Evolutionary conservation across 257 asterid species (phyloP), one percentile per base, ranked within the genome.

Genomic region (Phtheirospermum japonicum): DNA sequence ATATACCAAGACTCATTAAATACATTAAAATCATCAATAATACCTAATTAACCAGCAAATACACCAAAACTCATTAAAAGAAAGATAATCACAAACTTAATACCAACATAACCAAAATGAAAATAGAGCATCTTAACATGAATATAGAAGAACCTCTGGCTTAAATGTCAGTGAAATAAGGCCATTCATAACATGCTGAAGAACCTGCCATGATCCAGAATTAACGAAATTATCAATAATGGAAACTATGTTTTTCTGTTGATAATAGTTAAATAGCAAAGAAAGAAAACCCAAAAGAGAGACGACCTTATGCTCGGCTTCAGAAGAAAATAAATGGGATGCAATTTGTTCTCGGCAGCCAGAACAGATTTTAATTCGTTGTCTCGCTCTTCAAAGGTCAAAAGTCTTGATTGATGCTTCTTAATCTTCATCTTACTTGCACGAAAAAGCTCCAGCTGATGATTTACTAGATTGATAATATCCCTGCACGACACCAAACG

Each of bases 281-380:
- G 54, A 66, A 30, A 56, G 54, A 68, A 56, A 61, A 49, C 59
- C 48, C 55, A 65, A 67, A 61, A 61, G 64, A 69, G 53, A 70
- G 66, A 42, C 46, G 64, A 93, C 99, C 96, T 85, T 87, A 79
- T 93, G 97, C 90, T 89, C 97, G 69, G 97, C 87, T 82, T 93
- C 96, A 64, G 95, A 76, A 72, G 97, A 93, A 83, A 89, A 93
- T 65, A 89, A 77, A 61, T 78, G 51, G 99, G 97, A 68, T 89
- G 97, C 82, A 93, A 72, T 73, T 87, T 85, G 87, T 85, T 83
- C 69, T 89, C 96, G 45, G 91, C 77, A 59, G 89, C 95, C 75
- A 93, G 78, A 71, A 84, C 73, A 69, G 69, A 73, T 74, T 89
- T 93, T 36, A 93, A 71, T 79, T 83, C 73, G 30, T 64, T 57